phyloP scores from a whole-genome alignment of 345 rosid genomes.

The Gossypium turneri region DNA sequence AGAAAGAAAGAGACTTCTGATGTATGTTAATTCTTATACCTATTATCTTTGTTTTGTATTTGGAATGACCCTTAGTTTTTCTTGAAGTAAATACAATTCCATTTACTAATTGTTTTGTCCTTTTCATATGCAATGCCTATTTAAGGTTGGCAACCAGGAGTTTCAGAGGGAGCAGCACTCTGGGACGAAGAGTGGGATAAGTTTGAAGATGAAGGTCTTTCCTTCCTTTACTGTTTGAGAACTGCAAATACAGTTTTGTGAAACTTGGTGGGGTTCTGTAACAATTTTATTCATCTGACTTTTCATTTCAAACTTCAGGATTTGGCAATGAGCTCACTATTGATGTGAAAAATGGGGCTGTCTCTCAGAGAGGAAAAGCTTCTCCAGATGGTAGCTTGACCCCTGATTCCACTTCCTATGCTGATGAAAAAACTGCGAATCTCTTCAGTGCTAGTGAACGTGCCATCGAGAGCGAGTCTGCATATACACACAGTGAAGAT shows the following conservation, averaged over 20 bases:
- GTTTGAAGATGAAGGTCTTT: conserved; percentile 90
- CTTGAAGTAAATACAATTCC: background rate
- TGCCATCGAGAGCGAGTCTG: conserved; percentile 56
- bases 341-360: conserved; percentile 36
- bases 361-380: conserved; percentile 45
- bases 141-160: conserved; percentile 97
- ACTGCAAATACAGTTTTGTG: background rate
- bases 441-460: conserved; percentile 43
- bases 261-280: conserved; percentile 13
- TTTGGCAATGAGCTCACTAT: conserved; percentile 74
- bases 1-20: conserved; percentile 4
- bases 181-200: conserved; percentile 99
- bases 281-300: conserved; percentile 14
- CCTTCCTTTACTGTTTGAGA: conserved; percentile 8
- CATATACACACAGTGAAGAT: conserved; percentile 67
- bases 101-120: conserved; percentile 11
- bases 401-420: conserved; percentile 46
- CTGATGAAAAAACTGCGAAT: conserved; percentile 42
- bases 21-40: background rate
- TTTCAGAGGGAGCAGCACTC: conserved; percentile 73
- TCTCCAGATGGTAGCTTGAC: conserved; percentile 48
- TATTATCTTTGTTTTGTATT: background rate
- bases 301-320: conserved; percentile 43
- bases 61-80: background rate
- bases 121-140: conserved; percentile 24